Evolutionary conservation across 768 basidiomycete genomes (phyloP).

Genomic region (Podaxis sp.): DNA sequence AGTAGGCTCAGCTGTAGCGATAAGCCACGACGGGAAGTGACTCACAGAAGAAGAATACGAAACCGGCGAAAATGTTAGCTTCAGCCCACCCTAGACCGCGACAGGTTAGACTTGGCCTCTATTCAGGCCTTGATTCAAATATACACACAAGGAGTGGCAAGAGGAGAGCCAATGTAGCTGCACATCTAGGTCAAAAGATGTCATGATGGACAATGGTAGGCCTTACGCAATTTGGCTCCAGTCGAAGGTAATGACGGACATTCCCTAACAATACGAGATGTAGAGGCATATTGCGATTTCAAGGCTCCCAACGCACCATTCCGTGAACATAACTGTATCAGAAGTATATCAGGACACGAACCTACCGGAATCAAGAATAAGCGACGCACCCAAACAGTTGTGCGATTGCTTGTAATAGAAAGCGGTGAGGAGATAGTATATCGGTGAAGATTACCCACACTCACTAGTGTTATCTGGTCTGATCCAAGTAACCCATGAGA

Average conservation of each 20-base stretch:
- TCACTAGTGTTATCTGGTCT: conserved; percentile 46
- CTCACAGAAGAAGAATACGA: conserved; percentile 65
- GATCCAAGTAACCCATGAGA: conserved; percentile 61
- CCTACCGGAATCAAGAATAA: neutral
- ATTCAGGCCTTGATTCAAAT: neutral
- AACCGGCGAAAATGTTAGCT: conserved; percentile 60
- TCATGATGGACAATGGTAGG: neutral
- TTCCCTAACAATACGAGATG: conserved; percentile 28
- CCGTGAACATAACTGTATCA: conserved; percentile 40
- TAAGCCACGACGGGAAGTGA: neutral
- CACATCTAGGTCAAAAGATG: neutral
- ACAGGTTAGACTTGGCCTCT: neutral
- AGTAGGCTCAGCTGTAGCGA: neutral
- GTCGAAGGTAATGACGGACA: conserved; percentile 49
- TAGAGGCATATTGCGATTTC: conserved; percentile 23
- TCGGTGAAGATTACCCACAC: conserved; percentile 16
- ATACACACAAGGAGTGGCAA: conserved; percentile 40
- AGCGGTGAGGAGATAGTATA: neutral
- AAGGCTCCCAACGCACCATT: conserved; percentile 34
- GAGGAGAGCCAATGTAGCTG: conserved; percentile 52
- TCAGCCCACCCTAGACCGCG: conserved; percentile 60
- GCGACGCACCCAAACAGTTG: conserved; percentile 45
- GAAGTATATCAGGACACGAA: neutral
- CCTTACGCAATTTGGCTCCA: conserved; percentile 62
- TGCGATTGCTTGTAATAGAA: conserved; percentile 34